A percentile compares a stretch with the other conserved stretches of the same genome.
Conservation (phyloP, 148 eudicot genomes). For the Chenopodium berlandieri region DNA sequence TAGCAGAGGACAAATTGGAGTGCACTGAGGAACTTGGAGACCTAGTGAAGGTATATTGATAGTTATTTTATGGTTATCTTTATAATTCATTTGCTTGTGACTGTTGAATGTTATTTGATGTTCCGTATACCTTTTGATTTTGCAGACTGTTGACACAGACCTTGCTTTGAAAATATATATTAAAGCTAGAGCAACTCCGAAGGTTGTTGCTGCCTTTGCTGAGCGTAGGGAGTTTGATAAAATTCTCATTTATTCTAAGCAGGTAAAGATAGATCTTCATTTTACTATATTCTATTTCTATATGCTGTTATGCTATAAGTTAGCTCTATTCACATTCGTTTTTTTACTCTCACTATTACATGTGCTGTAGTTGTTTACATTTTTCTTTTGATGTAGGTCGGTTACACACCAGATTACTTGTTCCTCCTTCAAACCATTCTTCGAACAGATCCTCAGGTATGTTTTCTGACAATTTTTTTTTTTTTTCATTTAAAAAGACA, state of each 20-base stretch:
- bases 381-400: constrained; percentile 26
- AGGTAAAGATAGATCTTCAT: constrained; percentile 19
- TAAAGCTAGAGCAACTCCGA: constrained; percentile 82
- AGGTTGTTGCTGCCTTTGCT: constrained; percentile 44
- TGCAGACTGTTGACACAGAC: constrained; percentile 95
- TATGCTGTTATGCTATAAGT: background rate
- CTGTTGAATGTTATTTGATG: constrained; percentile 8
- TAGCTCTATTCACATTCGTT: background rate
- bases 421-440: constrained; percentile 39
- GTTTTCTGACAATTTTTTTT: background rate
- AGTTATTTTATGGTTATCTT: background rate
- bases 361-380: background rate
- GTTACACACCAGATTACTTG: constrained; percentile 39
- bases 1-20: constrained; percentile 95
- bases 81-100: background rate
- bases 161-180: constrained; percentile 93
- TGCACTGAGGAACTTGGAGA: constrained; percentile 99
- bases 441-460: constrained; percentile 40
- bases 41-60: constrained; percentile 74
- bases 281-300: too few relatives aligned
- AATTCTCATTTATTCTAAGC: constrained; percentile 41
- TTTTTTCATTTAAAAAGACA: background rate
- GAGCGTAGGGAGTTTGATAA: constrained; percentile 42
- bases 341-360: background rate
- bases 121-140: constrained; percentile 12